Evolutionary conservation across 441 rosid genomes (phyloP), one percentile per base, ranked within the genome.

Genomic region (Mallotus repandus): DNA sequence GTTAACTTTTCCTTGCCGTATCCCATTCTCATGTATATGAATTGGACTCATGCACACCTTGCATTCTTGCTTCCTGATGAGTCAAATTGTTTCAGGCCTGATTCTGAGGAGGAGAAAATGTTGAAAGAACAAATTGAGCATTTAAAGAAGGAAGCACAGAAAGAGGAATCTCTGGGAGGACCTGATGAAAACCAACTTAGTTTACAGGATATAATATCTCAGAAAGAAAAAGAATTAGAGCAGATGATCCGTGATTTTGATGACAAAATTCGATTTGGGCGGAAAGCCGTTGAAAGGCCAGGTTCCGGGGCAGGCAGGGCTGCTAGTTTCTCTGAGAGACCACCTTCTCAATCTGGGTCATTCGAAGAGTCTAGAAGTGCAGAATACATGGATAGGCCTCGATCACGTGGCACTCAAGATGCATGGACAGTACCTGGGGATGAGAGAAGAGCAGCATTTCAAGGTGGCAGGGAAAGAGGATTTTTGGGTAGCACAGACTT

Each of bases 391-490:
- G 97, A 88, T 69, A 90, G 97, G 75, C 99, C 97, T 69, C 76
- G 80, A 69, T 96, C 99, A 16, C 97, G 88, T 58, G 98, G 97
- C 70, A 74, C 76, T 54, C 87, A 79, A 74, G 95, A 92, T 81
- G 83, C 67, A 3, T 85, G 96, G 97, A 63, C 85, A n/a, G 86
- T 94, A 79, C 85, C 82, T 63, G 83, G 66, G 75, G 95, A 87
- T 69, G 97, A 93, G 50, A 86, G 96, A 86, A 89, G 93, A 86
- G 72, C 83, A 79, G 72, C 83, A 79, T 89, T 83, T 77, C 93
- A 86, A 78, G 94, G 96, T 84, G 88, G 94, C 82, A 88, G 88
- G 81, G 98, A 91, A 65, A 85, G 91, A 79, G 96, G 92, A 73
- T 93, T 84, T 85, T 82, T 85, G 72, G 91, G 85, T 79, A 85